Evolutionary conservation across 1,284 basidiomycete species (phyloP), one percentile per base, ranked within the genome.

Genomic region (Athelia psychrophila): DNA sequence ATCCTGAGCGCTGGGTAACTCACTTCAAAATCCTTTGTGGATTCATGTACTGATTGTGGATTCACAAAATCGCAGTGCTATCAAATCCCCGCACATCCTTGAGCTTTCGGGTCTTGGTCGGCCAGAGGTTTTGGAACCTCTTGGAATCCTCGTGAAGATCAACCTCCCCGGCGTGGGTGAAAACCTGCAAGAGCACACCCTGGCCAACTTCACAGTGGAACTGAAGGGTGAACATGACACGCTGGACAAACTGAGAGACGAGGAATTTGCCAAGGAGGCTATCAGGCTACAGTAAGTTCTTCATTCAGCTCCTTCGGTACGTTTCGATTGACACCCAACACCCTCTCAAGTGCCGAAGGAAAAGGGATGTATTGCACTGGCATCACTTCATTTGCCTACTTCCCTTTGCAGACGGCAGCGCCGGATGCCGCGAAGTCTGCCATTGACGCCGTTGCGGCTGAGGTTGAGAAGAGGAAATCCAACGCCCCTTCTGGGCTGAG

Each of bases 1-100:
- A 67, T 79, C 33, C 53, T 80, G 12, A 66, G 66, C 25, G 67
- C 73, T 3, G 73, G 73, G 71, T 72, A 51, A 19, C 8, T 13
- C 27, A 30, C 13, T 30, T 13, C 27, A 6, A 42, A 64, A 51
- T 16, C 25, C 50, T 59, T 35, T 36, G 1, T n/a, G 19, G 12
- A 3, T 25, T 9, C 20, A 42, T 16, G 9, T 22, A 16, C 38
- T 18, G 6, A 22, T 42, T 42, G 10, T 35, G 33, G 12, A 35
- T 35, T 42, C n/a, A 18, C 38, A 18, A 22, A 42, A 27, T 16
- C 44, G 57, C 53, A n/a, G 52, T 56, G 8, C 33, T 72, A 47
- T 42, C 38, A 71, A 73, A 54, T 65, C 70, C 6, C 71, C 71
- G 12, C 64, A 71, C 10, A 59, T 74, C 13, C 56, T 74, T 9